Conservation (phyloP, 140 eudicot genomes). For the Cichorium intybus region DNA sequence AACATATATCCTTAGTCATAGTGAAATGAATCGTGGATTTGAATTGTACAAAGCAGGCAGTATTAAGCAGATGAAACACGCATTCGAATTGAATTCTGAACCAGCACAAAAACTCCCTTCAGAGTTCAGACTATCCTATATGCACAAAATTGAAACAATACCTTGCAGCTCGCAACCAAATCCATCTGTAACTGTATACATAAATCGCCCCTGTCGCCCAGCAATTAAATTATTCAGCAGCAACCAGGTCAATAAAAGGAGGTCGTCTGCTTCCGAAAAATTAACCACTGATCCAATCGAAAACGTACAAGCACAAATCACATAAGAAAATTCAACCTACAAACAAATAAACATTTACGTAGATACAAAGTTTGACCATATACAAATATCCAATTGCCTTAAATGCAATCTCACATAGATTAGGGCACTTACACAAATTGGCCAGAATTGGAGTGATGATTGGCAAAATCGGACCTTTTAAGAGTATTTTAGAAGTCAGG, state of each 20-base stretch:
- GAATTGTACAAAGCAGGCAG: constrained; percentile 1
- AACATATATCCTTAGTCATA: constrained; percentile 1
- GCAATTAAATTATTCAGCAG: constrained; percentile 21
- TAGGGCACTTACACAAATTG: constrained; percentile 14
- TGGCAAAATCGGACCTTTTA: neutral
- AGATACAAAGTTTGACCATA: neutral
- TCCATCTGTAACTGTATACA: constrained; percentile 51
- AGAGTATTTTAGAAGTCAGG: constrained; percentile 7
- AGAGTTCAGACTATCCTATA: neutral
- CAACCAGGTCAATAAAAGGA: constrained; percentile 18
- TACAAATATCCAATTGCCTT: constrained; percentile 7
- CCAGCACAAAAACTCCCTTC: neutral
- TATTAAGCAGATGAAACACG: constrained; percentile 2
- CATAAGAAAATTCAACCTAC: neutral
- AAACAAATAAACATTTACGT: neutral
- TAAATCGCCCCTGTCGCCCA: neutral
- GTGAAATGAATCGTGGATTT: neutral
- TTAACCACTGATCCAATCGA: constrained; percentile 34
- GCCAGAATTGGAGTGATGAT: constrained; percentile 8
- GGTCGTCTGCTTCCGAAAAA: constrained; percentile 10
- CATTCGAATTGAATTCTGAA: constrained; percentile 7
- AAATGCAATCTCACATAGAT: constrained; percentile 10
- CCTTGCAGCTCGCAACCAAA: constrained; percentile 81
- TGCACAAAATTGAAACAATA: constrained; percentile 16
- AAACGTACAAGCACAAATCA: constrained; percentile 19